Base-by-base conservation (phyloP, 2,329 filamentous ascomycete genomes). In the Stromatinia cepivora region DNA sequence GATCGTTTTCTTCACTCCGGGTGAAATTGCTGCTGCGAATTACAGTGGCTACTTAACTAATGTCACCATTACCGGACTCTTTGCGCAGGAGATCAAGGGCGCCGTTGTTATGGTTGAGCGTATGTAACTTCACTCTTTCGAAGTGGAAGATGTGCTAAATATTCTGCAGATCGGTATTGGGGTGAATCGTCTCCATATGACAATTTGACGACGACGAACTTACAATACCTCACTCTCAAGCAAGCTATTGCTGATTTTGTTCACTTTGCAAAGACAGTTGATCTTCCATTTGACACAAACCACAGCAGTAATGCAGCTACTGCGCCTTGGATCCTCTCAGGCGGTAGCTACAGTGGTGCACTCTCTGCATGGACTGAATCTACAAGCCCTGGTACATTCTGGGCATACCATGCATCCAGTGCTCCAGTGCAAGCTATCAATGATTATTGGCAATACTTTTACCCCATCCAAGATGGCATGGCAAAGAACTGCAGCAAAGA, bases 391-490 rank as follows among this genome's bases (percentile, higher is more conserved):
- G 86, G 84, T 9, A 87, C 85, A 0, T 86, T 87, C 77, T 88
- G 86, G 86, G 86, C 85, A 1, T 88, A 88, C 72, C 85, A 86
- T 76, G 80, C 85, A 4, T 85, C 84, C 42, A 85, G 83, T 75
- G 86, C 83, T 0, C 84, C 85, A 0, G 85, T 88, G 0, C 78
- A 88, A 73, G 82, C 84, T 0, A 82, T 88, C 46, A 81, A 82
- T 34, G 81, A 88, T 76, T 87, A 84, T 74, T 88, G 85, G 85
- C 80, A 84, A 76, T 88, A 88, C 73, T 88, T 87, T 74, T 73
- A 80, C 5, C 85, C 85, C 0, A 80, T 88, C n/a, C 83, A 85
- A 74, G 74, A 84, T 45, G 86, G 85, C 10, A 87, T 88, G 84
- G 82, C 86, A 8, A 76, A 80, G 73, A 88, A 88, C 76, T 88